Evolutionary conservation across 2,329 filamentous ascomycete species (phyloP), one percentile per base, ranked within the genome.

Genomic region (Phaeosphaeria sp.): DNA sequence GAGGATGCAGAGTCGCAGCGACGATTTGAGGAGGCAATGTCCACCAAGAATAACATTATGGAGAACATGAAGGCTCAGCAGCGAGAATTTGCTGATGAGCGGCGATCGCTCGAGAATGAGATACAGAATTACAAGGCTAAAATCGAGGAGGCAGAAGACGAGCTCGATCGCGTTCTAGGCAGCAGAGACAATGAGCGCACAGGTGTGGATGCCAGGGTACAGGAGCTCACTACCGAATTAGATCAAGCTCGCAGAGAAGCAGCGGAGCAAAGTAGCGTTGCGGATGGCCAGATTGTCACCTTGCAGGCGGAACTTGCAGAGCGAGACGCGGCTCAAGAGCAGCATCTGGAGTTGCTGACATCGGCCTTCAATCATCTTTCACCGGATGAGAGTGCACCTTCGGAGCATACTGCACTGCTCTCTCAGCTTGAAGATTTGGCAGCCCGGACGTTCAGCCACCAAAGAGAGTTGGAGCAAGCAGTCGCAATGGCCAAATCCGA

Each of bases 41-140:
- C 92, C 2, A 97, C 91, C 0, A 99, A 99, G 77, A 90, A 91
- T 67, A 95, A 98, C 75, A 86, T 99, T 10, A 88, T 99, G 78
- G 90, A 92, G 64, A 99, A 99, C 71, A 92, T 99, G 80, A 93
- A 98, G 72, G 90, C 93, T 13, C 86, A 96, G 64, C 92, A 97
- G 77, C 88, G 87, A 23, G 95, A 98, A 71, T 97, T 97, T 66
- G 83, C 90, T 36, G 88, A 89, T 50, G 94, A 98, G 76, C 87
- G 95, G 41, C 92, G 90, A 69, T 90, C 89, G 10, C 82, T 98
- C 0, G 91, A 97, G 66, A 83, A 87, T 17, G 93, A 98, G 73
- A 88, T 95, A 56, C 89, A 88, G 66, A 85, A 86, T 15, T 84
- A 93, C 56, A 93, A 90, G 71, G 83, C 89, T 53, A 90, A 89